These are phyloP conservation scores for Puccinia hordei DNA, from an alignment of 1,284 basidiomycete species.

Conservation along the genomic window DNA sequence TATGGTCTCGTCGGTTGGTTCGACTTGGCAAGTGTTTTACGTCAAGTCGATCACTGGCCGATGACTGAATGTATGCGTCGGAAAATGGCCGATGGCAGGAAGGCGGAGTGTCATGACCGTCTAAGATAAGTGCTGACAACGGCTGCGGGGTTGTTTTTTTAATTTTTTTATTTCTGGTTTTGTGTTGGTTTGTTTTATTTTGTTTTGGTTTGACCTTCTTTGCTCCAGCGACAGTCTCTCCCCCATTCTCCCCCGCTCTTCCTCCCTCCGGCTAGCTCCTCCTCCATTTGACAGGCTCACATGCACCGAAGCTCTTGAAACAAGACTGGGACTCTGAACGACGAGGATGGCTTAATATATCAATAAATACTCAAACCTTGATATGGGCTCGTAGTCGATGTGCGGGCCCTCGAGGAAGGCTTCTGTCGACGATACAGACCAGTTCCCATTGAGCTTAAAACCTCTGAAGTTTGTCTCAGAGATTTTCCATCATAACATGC, in stretches of 20 bases:
- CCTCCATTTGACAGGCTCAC: neutral
- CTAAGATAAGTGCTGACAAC: no score
- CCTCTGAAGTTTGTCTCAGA: constrained; percentile 2
- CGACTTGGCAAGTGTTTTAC: neutral
- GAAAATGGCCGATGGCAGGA: neutral
- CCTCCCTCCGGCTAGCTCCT: no score
- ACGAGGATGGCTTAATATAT: neutral
- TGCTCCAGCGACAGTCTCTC: neutral
- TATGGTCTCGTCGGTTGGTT: no score
- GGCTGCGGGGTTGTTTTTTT: no score
- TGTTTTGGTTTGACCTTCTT: neutral
- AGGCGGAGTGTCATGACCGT: no score
- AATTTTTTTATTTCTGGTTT: no score
- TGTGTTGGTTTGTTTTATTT: no score
- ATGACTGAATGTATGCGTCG: neutral
- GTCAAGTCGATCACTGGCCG: neutral
- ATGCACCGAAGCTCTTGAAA: neutral
- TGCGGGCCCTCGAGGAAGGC: no score
- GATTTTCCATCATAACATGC: no score
- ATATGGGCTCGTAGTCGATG: no score
- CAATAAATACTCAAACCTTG: no score
- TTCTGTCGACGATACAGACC: neutral
- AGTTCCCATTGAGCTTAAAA: neutral
- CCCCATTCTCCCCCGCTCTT: no score
- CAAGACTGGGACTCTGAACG: neutral